These are phyloP conservation scores for Angophora floribunda DNA, from an alignment of 345 rosid species.

Conservation along the genomic window DNA sequence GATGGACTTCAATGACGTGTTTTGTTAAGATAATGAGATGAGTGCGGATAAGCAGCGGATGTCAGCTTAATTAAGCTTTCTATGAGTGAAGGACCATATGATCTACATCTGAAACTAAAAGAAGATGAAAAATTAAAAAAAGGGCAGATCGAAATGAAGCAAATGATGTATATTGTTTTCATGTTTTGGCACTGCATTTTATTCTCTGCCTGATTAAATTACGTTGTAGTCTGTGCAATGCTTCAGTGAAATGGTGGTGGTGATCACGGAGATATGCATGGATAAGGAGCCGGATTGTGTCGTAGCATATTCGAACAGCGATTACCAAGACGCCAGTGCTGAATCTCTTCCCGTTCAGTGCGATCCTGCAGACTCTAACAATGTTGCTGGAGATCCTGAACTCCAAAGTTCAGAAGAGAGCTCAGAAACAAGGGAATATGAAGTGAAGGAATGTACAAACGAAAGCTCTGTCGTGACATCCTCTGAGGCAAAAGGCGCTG, in stretches of 20 bases:
- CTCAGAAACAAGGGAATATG: constrained; percentile 54
- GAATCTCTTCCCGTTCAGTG: constrained; percentile 29
- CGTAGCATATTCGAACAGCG: constrained; percentile 36
- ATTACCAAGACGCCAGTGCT: constrained; percentile 26
- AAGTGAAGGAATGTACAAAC: constrained; percentile 73
- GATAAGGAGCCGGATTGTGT: constrained; percentile 73
- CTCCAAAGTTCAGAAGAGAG: constrained; percentile 38
- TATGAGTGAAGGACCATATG: neutral
- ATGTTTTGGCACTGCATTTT: neutral
- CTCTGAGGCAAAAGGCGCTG: constrained; percentile 14
- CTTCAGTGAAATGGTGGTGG: constrained; percentile 30
- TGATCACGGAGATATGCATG: constrained; percentile 59
- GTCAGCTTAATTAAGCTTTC: neutral
- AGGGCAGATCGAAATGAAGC: neutral
- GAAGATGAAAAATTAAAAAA: neutral
- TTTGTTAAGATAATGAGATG: neutral
- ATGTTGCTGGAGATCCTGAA: constrained; percentile 33
- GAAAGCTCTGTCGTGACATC: constrained; percentile 36
- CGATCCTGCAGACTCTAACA: constrained; percentile 25
- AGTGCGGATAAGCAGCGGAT: neutral
- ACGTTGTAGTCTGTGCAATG: neutral
- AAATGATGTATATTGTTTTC: neutral
- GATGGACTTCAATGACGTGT: neutral
- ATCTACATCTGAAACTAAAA: neutral
- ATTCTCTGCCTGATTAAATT: neutral